Percentiles rank a stretch among this genome's conserved stretches.
Evolutionary conservation across 768 basidiomycete genomes (phyloP).

Genomic region (Clathrus columnatus): DNA sequence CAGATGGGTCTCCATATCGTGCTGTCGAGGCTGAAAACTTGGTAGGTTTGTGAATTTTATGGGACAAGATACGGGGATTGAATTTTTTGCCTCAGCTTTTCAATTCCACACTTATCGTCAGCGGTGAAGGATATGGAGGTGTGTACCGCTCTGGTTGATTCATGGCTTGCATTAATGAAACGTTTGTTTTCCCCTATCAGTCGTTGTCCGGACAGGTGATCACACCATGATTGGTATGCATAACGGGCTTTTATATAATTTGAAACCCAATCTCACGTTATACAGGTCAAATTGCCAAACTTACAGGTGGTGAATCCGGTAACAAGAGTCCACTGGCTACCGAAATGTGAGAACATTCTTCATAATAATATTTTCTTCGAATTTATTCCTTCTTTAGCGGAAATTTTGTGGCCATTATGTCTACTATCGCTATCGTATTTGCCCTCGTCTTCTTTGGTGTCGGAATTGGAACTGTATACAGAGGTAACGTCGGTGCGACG

Average conservation of each 20-base stretch:
- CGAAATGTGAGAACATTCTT: slow-evolving; percentile 43
- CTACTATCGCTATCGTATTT: slow-evolving; percentile 50
- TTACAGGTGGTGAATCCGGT: slow-evolving; percentile 55
- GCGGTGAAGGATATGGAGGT: slow-evolving; percentile 67
- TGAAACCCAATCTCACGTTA: not conserved
- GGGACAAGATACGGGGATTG: slow-evolving; percentile 1
- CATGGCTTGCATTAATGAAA: not conserved
- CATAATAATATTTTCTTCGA: not conserved
- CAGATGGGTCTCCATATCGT: slow-evolving; percentile 37
- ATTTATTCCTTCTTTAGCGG: slow-evolving; percentile 26
- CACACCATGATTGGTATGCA: slow-evolving; percentile 50
- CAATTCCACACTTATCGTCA: slow-evolving; percentile 60
- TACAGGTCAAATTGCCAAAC: slow-evolving; percentile 55
- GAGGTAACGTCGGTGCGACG: slow-evolving; percentile 48
- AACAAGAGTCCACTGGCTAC: slow-evolving; percentile 56
- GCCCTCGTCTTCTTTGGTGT: slow-evolving; percentile 58
- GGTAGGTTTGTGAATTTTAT: slow-evolving; percentile 23
- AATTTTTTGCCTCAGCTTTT: slow-evolving; percentile 42
- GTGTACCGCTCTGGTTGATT: slow-evolving; percentile 18
- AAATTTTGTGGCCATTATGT: slow-evolving; percentile 55
- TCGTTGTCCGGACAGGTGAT: slow-evolving; percentile 60
- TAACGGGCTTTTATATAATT: not conserved
- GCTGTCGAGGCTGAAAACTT: slow-evolving; percentile 60
- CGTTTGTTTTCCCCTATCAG: slow-evolving; percentile 22
- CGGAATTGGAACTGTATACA: slow-evolving; percentile 58